These are phyloP conservation scores for Penicillium glabrum DNA, from an alignment of 2,329 filamentous ascomycete genomes.

Conservation along the genomic window DNA sequence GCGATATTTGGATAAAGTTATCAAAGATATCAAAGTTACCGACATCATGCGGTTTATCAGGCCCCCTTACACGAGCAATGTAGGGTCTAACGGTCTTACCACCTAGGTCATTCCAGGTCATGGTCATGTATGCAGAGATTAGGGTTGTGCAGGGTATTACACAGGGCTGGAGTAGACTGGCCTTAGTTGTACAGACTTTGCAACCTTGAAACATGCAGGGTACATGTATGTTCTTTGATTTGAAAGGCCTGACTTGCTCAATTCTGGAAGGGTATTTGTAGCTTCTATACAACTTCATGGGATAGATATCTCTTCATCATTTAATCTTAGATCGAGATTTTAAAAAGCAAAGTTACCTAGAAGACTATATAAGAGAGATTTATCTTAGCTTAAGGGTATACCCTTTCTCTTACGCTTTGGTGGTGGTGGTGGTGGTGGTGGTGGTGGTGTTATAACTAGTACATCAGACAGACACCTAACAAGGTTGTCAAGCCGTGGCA, in stretches of 20 bases:
- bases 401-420: no score
- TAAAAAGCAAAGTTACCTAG: no score
- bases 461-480: no score
- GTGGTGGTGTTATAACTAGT: no score
- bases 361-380: no score
- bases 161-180: background rate
- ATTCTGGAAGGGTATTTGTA: background rate
- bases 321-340: no score
- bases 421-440: no score
- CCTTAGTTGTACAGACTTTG: background rate
- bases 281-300: background rate
- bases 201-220: background rate
- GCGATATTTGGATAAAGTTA: background rate
- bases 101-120: background rate
- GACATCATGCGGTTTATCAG: background rate
- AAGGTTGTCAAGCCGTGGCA: no score
- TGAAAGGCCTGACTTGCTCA: background rate
- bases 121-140: background rate
- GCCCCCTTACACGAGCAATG: background rate
- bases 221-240: background rate
- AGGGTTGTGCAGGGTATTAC: background rate
- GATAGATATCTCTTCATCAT: no score
- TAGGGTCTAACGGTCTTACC: background rate
- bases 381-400: no score
- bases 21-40: background rate